Evolutionary conservation across 2,329 filamentous ascomycete species (phyloP), one percentile per base, ranked within the genome.

Genomic region (Talaromyces sp.): DNA sequence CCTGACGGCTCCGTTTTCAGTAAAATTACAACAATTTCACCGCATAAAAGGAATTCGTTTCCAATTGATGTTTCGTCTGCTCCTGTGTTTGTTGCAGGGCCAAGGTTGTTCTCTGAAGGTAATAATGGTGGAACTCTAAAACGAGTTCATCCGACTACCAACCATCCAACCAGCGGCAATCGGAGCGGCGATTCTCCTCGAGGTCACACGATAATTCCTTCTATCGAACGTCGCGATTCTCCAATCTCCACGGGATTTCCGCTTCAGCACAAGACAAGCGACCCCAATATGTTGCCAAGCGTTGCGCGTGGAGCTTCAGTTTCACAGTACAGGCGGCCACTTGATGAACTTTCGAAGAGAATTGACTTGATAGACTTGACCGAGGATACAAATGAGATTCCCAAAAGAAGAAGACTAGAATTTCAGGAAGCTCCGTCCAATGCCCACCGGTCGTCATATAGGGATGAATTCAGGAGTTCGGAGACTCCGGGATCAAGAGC

Each of bases 401-500:
- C 69, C 43, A 80, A 79, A 68, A 73, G 74, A 66, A 74, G 75
- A 65, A 73, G 76, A 25, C 59, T 78, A 63, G 70, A 71, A 45
- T 68, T 71, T 62, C 68, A 73, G 43, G 68, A 72, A 37, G 65
- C 67, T 63, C 52, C 66, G 22, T 66, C 65, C 17, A 22, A 62
- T 43, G 3, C 45, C 19, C 59, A 33, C 35, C 50, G 59, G 22
- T 37, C 58, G 19, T 39, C 37, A 57, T 62, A 56, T 35, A 45
- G 39, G 45, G 59, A 62, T 50, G 59, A 67, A 31, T 66, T 69
- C 1, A 39, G 66, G 25, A 67, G 45, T 54, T 37, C 43, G n/a
- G n/a, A 47, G 3, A n/a, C 15, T 62, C 37, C 33, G 3, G 54
- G 54, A 41, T 35, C 49, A 43, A 52, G 37, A 37, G 7, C 39